A percentile compares a stretch with the other conserved stretches of the same genome.
Conservation (phyloP, 1,139 yeast genomes). For the Hyphopichia wangnamkhiaoensis region DNA sequence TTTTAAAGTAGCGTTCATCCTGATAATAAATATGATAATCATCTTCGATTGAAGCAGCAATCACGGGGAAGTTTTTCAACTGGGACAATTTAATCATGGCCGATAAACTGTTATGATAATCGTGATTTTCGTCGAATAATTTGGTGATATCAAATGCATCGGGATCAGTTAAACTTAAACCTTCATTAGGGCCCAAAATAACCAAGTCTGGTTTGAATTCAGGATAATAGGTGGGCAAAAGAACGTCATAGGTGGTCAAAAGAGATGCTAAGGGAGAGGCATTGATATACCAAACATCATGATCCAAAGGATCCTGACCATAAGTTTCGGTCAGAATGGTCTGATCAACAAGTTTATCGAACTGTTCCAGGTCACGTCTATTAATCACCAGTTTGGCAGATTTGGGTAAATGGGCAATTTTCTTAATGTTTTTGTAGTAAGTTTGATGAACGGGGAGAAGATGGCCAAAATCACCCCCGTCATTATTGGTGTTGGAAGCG, state of each 20-base stretch:
- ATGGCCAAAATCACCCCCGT: slow-evolving; percentile 41
- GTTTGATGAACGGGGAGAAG: slow-evolving; percentile 33
- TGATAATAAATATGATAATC: slow-evolving; percentile 33
- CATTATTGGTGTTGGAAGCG: slow-evolving; percentile 6
- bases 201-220: slow-evolving; percentile 38
- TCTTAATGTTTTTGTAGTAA: slow-evolving; percentile 24
- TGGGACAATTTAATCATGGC: slow-evolving; percentile 22
- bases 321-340: slow-evolving; percentile 15
- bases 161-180: slow-evolving; percentile 17
- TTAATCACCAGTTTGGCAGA: slow-evolving; percentile 23
- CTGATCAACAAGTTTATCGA: not conserved
- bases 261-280: slow-evolving; percentile 32
- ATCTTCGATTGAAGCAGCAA: slow-evolving; percentile 31
- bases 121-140: slow-evolving; percentile 9
- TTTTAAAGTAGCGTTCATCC: slow-evolving; percentile 27
- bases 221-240: slow-evolving; percentile 33
- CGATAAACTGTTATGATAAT: slow-evolving; percentile 12
- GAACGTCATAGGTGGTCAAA: slow-evolving; percentile 31
- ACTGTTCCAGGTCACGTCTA: slow-evolving; percentile 7
- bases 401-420: slow-evolving; percentile 15
- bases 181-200: slow-evolving; percentile 42
- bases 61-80: slow-evolving; percentile 26
- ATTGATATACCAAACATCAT: slow-evolving; percentile 42
- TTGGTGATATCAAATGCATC: not conserved
- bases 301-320: slow-evolving; percentile 38